Percentiles rank a stretch among this genome's conserved stretches.
phyloP scores from a whole-genome alignment of 345 rosid species.

The Eucalyptus erythrocorys region DNA sequence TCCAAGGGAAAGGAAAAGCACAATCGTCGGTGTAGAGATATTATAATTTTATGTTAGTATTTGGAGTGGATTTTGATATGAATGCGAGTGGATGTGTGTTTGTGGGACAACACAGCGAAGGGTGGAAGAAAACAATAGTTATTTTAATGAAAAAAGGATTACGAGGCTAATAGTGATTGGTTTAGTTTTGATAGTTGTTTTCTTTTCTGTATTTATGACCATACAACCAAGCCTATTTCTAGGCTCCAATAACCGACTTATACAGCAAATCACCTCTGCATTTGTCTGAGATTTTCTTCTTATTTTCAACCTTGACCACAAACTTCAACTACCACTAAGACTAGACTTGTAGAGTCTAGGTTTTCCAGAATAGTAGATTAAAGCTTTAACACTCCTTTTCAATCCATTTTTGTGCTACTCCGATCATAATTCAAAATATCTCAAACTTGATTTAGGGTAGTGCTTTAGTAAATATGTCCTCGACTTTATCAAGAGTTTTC shows the following conservation, averaged over 20 bases:
- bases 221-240: not conserved
- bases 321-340: not conserved
- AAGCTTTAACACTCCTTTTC: not conserved
- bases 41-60: not conserved
- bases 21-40: not conserved
- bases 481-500: not conserved
- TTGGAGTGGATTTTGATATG: not conserved
- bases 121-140: not conserved
- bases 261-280: not conserved
- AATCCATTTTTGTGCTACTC: not conserved
- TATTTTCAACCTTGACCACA: not conserved
- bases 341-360: not conserved
- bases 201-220: not conserved
- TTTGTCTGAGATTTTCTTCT: not conserved
- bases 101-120: not conserved
- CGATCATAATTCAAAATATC: not conserved
- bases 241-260: not conserved
- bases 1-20: not conserved
- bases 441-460: not conserved
- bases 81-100: not conserved
- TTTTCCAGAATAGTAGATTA: not conserved
- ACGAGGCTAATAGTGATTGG: not conserved
- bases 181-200: not conserved
- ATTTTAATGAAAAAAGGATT: not conserved
- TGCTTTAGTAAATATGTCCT: not conserved